A percentile compares a stretch with the other conserved stretches of the same genome.
Evolutionary conservation across 192 early-diverging fungal species (phyloP).

Genomic region (Coemansia sp.): DNA sequence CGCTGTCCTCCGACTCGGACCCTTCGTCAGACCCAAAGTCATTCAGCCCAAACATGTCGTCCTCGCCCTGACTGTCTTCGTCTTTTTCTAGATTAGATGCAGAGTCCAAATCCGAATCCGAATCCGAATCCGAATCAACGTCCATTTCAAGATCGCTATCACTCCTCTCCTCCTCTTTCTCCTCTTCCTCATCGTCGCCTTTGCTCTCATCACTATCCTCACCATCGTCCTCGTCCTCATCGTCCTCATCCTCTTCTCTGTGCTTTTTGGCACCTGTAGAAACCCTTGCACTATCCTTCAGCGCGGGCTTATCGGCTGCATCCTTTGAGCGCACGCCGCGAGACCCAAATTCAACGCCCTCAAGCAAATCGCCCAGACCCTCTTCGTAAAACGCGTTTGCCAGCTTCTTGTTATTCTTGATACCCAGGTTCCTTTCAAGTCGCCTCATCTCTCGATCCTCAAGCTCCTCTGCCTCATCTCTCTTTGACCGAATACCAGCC

Average conservation of each 20-base stretch:
- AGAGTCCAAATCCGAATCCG: no score
- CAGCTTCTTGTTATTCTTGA: conserved; percentile 49
- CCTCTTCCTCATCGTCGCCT: not conserved
- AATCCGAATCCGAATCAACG: not conserved
- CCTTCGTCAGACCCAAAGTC: conserved; percentile 25
- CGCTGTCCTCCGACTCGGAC: conserved; percentile 45
- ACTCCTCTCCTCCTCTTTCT: not conserved
- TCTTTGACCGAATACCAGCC: conserved; percentile 21
- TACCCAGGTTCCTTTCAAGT: conserved; percentile 51
- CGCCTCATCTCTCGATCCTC: conserved; percentile 54
- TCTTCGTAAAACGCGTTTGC: conserved; percentile 40
- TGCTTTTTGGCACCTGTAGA: not conserved
- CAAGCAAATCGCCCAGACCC: conserved; percentile 46
- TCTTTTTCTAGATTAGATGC: no score
- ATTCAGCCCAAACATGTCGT: conserved; percentile 37
- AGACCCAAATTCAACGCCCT: conserved; percentile 39
- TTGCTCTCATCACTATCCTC: not conserved
- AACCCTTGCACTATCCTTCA: not conserved
- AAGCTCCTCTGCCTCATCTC: conserved; percentile 21
- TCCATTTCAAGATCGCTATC: conserved; percentile 3
- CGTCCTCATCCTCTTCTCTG: not conserved
- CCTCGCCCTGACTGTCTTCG: conserved; percentile 8
- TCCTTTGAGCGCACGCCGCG: conserved; percentile 15
- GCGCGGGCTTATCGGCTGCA: not conserved
- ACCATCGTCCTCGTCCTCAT: not conserved